Percentiles rank a stretch among this genome's conserved stretches.
Evolutionary conservation across 345 rosid species (phyloP).

Genomic region (Hibiscus mutabilis): DNA sequence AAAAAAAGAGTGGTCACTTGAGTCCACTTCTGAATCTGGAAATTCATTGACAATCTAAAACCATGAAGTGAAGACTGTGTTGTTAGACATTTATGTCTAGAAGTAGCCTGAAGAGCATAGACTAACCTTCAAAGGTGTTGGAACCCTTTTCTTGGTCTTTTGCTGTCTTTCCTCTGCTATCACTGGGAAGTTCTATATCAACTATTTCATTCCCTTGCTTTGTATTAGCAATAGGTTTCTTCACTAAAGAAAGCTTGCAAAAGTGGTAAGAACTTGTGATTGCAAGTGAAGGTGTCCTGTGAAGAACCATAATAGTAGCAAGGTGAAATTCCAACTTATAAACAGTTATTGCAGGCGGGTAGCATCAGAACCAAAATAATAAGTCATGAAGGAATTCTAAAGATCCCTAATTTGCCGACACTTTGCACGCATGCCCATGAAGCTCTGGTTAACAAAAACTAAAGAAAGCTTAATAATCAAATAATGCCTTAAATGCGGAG

Average conservation of each 20-base stretch:
- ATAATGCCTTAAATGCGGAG: background rate
- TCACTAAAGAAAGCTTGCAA: slow-evolving; percentile 86
- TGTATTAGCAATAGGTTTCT: slow-evolving; percentile 25
- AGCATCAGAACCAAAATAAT: background rate
- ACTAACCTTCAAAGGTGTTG: slow-evolving; percentile 32
- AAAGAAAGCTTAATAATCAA: no score
- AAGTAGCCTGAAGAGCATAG: background rate
- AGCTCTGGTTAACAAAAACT: background rate
- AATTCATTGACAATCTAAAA: background rate
- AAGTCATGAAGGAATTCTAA: background rate
- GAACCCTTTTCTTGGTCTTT: slow-evolving; percentile 26
- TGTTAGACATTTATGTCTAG: background rate
- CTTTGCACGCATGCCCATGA: background rate
- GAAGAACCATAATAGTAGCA: slow-evolving; percentile 9
- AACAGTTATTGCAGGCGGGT: background rate
- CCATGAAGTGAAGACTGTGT: background rate
- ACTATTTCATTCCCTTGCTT: slow-evolving; percentile 10
- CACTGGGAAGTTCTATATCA: slow-evolving; percentile 20
- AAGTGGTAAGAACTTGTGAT: slow-evolving; percentile 76
- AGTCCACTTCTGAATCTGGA: background rate
- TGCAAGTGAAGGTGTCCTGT: slow-evolving; percentile 50
- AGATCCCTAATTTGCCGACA: background rate
- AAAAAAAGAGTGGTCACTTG: background rate
- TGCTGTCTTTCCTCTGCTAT: slow-evolving; percentile 15
- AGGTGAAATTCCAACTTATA: background rate